phyloP scores from a whole-genome alignment of 2,329 filamentous ascomycete genomes.

The Huntiella omanensis region DNA sequence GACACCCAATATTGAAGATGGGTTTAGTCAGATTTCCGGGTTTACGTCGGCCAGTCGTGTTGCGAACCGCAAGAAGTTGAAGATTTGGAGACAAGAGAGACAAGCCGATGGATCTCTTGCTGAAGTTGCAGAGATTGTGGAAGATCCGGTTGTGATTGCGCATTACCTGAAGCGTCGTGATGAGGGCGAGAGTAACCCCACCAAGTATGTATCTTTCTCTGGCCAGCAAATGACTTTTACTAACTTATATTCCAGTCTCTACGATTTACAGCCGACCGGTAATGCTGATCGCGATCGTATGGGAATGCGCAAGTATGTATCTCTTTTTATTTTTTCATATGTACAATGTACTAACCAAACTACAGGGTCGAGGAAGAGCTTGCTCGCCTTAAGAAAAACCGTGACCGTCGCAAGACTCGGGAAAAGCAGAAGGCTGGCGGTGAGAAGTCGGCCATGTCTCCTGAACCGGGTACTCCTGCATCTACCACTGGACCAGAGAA shows the following conservation, averaged over 20 bases:
- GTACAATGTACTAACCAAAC: slow-evolving; percentile 1
- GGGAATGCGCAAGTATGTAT: slow-evolving; percentile 22
- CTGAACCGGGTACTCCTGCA: slow-evolving; percentile 25
- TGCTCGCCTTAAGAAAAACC: slow-evolving; percentile 73
- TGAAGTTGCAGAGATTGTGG: slow-evolving; percentile 47
- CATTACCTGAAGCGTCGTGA: slow-evolving; percentile 69
- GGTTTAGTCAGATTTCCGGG: slow-evolving; percentile 57
- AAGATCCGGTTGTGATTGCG: slow-evolving; percentile 70
- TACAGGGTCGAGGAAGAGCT: slow-evolving; percentile 46
- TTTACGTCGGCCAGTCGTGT: slow-evolving; percentile 46
- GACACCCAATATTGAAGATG: slow-evolving; percentile 49
- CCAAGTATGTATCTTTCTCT: slow-evolving; percentile 38
- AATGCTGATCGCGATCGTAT: slow-evolving; percentile 33
- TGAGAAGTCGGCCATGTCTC: slow-evolving; percentile 28
- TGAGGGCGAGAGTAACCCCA: slow-evolving; percentile 49
- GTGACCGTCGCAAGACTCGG: slow-evolving; percentile 71
- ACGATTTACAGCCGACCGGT: slow-evolving; percentile 29
- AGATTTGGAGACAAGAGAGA: slow-evolving; percentile 48
- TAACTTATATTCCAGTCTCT: slow-evolving; percentile 23
- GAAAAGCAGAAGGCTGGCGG: slow-evolving; percentile 63
- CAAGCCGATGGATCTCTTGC: slow-evolving; percentile 32
- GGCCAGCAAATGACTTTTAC: slow-evolving; percentile 21
- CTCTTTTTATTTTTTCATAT: not conserved
- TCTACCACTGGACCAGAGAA: slow-evolving; percentile 25
- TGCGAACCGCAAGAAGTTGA: slow-evolving; percentile 40